Base-by-base conservation (phyloP, 2,329 filamentous ascomycete genomes). In the Xylaria sp. region DNA sequence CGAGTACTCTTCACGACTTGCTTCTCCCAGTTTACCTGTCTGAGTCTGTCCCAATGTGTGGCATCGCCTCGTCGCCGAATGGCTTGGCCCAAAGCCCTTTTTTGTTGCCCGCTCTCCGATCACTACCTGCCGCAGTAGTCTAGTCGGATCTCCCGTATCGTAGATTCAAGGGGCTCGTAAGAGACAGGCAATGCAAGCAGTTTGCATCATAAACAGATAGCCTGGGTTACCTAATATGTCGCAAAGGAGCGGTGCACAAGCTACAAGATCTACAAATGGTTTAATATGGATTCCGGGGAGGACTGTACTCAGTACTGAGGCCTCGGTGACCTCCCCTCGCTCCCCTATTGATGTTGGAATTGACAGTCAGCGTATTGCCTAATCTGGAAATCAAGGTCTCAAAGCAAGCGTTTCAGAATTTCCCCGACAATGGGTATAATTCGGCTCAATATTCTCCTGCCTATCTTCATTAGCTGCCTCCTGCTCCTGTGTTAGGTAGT, bases 351-450 rank as follows among this genome's bases (percentile, higher is more conserved):
- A 57, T 67, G 70, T 66, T 72, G 50, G 31, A 72, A 73, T 73
- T 71, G 67, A 68, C 69, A 58, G 62, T 63, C 69, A 63, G 55
- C 58, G 44, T 60, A 66, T 72, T 74, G 63, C 75, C 74, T 67
- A 67, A 72, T 72, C 56, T 37, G 50, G 56, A 72, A 61, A 50
- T 69, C 65, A 51, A 48, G 37, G 66, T 70, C 65, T 66, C 66
- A 63, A 58, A 66, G 62, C 62, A 72, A 69, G 69, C 63, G 74
- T 76, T 75, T 74, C 72, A 75, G 73, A 68, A 71, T 71, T 67
- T 70, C 58, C 65, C 69, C 70, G 70, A 73, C 34, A 37, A 37
- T 37, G 34, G 34, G 8, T 37, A 37, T 62, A 34, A 48, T 65
- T 67, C 50, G 55, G 44, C 31, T 63, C 52, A 67, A 44, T 39